These are phyloP conservation scores for Trichoderma reesei DNA, from an alignment of 495 filamentous ascomycete species.

Conservation along the genomic window DNA sequence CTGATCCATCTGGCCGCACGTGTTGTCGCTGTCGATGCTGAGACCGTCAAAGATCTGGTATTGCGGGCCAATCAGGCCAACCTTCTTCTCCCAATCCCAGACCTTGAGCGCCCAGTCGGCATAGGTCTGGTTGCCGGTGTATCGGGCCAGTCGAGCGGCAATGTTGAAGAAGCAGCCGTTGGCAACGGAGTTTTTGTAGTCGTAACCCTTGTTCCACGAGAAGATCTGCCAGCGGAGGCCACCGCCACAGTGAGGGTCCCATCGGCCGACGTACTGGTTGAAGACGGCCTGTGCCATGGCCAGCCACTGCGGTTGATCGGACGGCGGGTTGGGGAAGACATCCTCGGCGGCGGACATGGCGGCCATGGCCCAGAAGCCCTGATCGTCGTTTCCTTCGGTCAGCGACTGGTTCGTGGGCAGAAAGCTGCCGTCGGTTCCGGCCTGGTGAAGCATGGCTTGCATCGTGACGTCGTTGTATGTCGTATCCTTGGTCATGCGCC, in stretches of 20 bases:
- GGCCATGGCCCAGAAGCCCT: constrained; percentile 77
- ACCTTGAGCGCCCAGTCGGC: constrained; percentile 62
- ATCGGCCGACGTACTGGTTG: constrained; percentile 57
- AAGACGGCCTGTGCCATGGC: constrained; percentile 71
- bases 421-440: constrained; percentile 54
- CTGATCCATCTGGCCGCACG: constrained; percentile 51
- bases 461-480: constrained; percentile 60
- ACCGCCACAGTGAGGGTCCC: constrained; percentile 65
- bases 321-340: constrained; percentile 57
- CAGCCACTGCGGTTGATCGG: constrained; percentile 62
- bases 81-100: constrained; percentile 55
- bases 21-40: constrained; percentile 29
- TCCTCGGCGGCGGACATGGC: constrained; percentile 75
- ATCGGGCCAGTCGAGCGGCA: constrained; percentile 62
- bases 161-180: constrained; percentile 76
- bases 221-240: constrained; percentile 83
- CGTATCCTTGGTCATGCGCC: constrained; percentile 66
- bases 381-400: constrained; percentile 74
- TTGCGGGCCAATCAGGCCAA: constrained; percentile 50
- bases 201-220: constrained; percentile 69
- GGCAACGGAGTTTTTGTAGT: constrained; percentile 71
- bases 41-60: constrained; percentile 63
- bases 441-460: constrained; percentile 63
- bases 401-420: constrained; percentile 77
- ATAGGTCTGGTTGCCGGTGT: constrained; percentile 70